These are phyloP conservation scores for Sarcodon aspratus DNA, from an alignment of 768 basidiomycete species.

Conservation along the genomic window DNA sequence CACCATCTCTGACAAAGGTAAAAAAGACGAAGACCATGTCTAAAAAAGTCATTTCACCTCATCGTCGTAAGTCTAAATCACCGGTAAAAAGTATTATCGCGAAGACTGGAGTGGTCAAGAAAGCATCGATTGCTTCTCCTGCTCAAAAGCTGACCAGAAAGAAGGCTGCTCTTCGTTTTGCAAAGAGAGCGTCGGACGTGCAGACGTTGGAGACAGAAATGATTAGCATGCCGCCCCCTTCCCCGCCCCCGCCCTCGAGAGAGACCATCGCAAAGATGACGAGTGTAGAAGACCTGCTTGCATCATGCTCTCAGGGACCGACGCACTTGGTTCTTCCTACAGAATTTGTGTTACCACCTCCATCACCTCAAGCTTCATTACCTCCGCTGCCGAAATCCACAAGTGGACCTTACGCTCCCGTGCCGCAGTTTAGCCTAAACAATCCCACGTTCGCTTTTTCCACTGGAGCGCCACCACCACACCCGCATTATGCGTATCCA, in stretches of 20 bases:
- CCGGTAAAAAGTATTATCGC: slow-evolving; percentile 22
- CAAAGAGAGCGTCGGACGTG: slow-evolving; percentile 21
- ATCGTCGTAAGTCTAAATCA: slow-evolving; percentile 31
- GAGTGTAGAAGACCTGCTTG: slow-evolving; percentile 9
- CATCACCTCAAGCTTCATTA: slow-evolving; percentile 57
- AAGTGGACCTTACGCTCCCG: slow-evolving; percentile 7
- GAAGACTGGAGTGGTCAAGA: not conserved
- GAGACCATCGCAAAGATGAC: slow-evolving; percentile 18
- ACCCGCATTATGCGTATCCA: not conserved
- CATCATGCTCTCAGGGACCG: slow-evolving; percentile 6
- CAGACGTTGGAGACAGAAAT: slow-evolving; percentile 45
- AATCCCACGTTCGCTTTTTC: not conserved
- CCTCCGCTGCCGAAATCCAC: slow-evolving; percentile 25
- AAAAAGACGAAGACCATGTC: slow-evolving; percentile 5
- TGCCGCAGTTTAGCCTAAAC: not conserved
- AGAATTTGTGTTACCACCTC: slow-evolving; percentile 70
- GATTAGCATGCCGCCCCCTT: slow-evolving; percentile 18
- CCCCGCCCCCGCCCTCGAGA: slow-evolving; percentile 12
- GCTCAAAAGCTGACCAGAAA: slow-evolving; percentile 36
- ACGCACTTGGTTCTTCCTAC: slow-evolving; percentile 45
- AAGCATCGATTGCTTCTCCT: slow-evolving; percentile 15
- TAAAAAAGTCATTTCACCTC: slow-evolving; percentile 6
- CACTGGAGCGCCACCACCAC: not conserved
- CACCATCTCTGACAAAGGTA: slow-evolving; percentile 4
- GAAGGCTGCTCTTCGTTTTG: slow-evolving; percentile 34